These are phyloP conservation scores for Lachnellula suecica DNA, from an alignment of 2,329 filamentous ascomycete genomes.

Conservation along the genomic window DNA sequence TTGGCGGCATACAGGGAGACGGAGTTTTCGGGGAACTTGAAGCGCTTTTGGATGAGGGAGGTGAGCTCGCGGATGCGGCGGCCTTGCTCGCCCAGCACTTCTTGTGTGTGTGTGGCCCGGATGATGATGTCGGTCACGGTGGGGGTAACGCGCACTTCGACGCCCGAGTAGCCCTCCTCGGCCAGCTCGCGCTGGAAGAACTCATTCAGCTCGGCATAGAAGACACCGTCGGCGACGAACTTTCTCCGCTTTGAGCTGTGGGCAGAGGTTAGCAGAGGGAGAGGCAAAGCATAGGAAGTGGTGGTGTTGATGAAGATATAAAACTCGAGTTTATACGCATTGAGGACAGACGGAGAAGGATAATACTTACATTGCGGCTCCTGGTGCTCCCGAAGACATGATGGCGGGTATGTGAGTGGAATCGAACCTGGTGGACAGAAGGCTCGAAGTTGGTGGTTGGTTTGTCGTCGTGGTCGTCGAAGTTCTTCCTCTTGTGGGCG, in stretches of 20 bases:
- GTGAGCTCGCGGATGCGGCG: conserved; percentile 99
- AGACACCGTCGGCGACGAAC: conserved; percentile 97
- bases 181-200: conserved; percentile 99
- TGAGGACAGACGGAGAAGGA: background rate
- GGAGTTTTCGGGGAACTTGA: conserved; percentile 99
- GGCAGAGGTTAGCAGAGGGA: background rate
- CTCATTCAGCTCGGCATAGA: conserved; percentile 99
- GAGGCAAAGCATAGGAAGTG: background rate
- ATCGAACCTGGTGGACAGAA: conserved; percentile 27
- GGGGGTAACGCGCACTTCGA: conserved; percentile 99
- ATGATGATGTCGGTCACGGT: conserved; percentile 99
- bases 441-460: conserved; percentile 27
- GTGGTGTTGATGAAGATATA: background rate
- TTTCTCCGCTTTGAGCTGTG: conserved; percentile 86
- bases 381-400: conserved; percentile 38
- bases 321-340: background rate
- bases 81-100: conserved; percentile 99
- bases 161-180: conserved; percentile 99
- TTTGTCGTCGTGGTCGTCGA: conserved; percentile 27
- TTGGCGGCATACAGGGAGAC: conserved; percentile 99
- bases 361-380: conserved; percentile 36
- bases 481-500: conserved; percentile 11
- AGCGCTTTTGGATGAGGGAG: conserved; percentile 99
- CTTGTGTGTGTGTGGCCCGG: conserved; percentile 99
- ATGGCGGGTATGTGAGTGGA: conserved; percentile 27